Base-by-base conservation (phyloP, 768 basidiomycete species). In the Naganishia vishniacii region DNA sequence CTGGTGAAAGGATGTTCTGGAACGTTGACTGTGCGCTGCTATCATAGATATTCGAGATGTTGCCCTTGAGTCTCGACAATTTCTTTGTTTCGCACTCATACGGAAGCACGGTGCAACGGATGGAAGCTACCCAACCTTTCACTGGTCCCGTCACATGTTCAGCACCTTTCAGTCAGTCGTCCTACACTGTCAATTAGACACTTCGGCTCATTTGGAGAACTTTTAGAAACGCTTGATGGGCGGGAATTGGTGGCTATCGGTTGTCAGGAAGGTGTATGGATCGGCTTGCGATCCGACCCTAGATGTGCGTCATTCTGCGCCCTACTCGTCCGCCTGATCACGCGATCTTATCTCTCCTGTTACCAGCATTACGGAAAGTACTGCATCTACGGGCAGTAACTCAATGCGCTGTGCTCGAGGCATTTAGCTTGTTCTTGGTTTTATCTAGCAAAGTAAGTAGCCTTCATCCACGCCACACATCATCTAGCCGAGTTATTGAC, bases 401-500 rank as follows among this genome's bases (percentile, higher is more conserved):
- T 0, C 91, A 95, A 72, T 91, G 90, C 74, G 92, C 92, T 0
- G 93, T 97, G 83, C 80, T 98, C 7, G 91, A 95, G 73, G 89
- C 94, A 67, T 97, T 95, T 76, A 89, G 91, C 16, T 91, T 97
- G 68, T 92, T 99, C 82, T 82, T 98, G 28, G 94, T 98, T 4
- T 80, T 97, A 12, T 90, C 92, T 8, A 91, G 95, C 78, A 93
- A 92, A 82, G 89, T 85, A 49, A 59, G 68, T 60, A 28, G 7
- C 26, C 25, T 20, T 16, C 13, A 28, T 48, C 32, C 3, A 16
- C n/a, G 12, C 11, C 23, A n/a, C n/a, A n/a, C n/a, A 23, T 18
- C 25, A 15, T 12, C 7, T 26, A 16, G 12, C 25, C 45, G n/a
- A n/a, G 26, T 45, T 32, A 31, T 34, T 37, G 34, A n/a, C n/a